Evolutionary conservation across 805 yeast genomes (phyloP), one percentile per base, ranked within the genome.

Genomic region (Brettanomyces naardenensis): DNA sequence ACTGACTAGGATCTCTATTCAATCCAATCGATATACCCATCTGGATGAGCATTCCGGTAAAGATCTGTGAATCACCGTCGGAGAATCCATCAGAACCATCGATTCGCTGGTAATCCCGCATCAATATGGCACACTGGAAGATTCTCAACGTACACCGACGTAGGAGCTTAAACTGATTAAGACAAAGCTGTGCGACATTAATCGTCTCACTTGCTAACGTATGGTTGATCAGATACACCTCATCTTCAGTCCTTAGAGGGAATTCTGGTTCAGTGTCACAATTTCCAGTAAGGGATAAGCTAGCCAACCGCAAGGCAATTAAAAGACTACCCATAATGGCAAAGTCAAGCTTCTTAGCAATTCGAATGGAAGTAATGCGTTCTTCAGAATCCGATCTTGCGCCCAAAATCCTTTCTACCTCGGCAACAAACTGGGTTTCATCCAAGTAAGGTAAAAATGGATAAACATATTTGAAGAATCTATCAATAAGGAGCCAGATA

Each of bases 21-120:
- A 80, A 52, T 0, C 88, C 89, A 46, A 80, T 66, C 30, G 80
- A 68, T 37, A 73, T 66, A 0, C 80, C 84, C 81, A 80, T 76
- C 49, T 78, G 85, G n/a, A 78, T 58, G 22, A 78, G 61, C 57
- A 75, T 66, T 1, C 80, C 76, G 11, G 71, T 54, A 38, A 73
- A 68, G 5, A 76, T 69, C 46, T 70, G 78, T 2, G 77, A 67
- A 36, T 74, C 75, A 32, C 78, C 80, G 39, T 74, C 79, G 48
- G 74, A 81, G 3, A 64, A 61, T 2, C 71, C 67, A 47, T 74
- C 79, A 25, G 47, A 43, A 28, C 80, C 80, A 50, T 73, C 75
- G 36, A 54, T 61, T 23, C 55, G 62, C 44, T 59, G 71, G 54
- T 76, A 78, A 19, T 70, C 54, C 44, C 75, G 64, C 59, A 73